Conservation (phyloP, 257 asterid species). For the Jasminum sambac region DNA sequence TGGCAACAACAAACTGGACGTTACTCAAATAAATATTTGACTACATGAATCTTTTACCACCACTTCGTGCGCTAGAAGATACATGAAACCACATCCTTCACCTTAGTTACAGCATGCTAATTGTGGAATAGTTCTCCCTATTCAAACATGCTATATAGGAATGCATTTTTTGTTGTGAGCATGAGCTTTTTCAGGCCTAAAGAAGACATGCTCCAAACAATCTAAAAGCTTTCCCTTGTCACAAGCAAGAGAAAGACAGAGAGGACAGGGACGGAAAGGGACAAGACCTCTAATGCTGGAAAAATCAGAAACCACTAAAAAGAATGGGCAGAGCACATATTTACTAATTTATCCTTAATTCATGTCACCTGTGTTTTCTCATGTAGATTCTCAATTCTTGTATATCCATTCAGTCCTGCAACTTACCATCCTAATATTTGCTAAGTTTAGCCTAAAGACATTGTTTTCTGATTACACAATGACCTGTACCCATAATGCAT, state of each 20-base stretch:
- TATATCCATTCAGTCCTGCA: neutral
- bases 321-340: too few species aligned
- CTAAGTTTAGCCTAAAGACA: neutral
- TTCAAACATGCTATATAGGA: neutral
- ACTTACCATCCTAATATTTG: neutral
- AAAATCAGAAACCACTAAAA: too few species aligned
- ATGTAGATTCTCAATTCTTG: neutral
- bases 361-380: neutral
- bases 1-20: neutral
- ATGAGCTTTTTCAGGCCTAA: neutral
- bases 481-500: neutral
- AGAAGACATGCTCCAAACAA: neutral
- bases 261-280: too few species aligned
- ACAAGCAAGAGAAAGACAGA: too few species aligned
- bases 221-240: neutral
- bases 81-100: neutral
- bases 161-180: neutral
- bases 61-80: neutral
- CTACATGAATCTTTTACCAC: neutral
- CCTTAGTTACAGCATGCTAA: neutral
- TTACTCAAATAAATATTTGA: neutral
- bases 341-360: neutral
- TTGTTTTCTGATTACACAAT: neutral
- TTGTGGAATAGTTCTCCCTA: neutral
- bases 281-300: too few species aligned